Base-by-base conservation (phyloP, 805 yeast species). In the Kodamaea neixiangensis region DNA sequence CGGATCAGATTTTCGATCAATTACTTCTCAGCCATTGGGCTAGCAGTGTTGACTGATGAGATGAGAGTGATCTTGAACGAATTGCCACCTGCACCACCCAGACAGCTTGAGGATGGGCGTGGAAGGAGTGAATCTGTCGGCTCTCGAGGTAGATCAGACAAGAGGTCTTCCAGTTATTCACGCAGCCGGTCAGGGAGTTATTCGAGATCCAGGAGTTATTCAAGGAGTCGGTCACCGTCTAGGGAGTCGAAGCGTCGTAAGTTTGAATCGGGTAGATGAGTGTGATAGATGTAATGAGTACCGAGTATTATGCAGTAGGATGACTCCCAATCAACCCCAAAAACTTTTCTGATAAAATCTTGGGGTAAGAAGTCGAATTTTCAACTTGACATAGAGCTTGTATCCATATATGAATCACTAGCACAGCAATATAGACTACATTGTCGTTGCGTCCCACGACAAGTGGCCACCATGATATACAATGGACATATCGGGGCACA, bases 11-110 rank as follows among this genome's bases (percentile, higher is more conserved):
- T 92, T 64, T 79, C 96, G 1, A 90, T 91, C 63, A 93, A 93
- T 63, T 93, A 78, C 64, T 93, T 93, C 67, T 93, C 97, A 0
- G 97, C 97, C 1, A 90, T 93, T 54, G 96, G 96, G 0, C 65
- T 93, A 45, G 97, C 97, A 42, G 77, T 79, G 2, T 64, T 93
- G 51, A 92, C 98, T 0, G 96, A 89, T 35, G 79, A 72, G 1
- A 87, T 92, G 96, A 80, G 98, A 68, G 77, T 72, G 3, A 73
- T 69, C 13, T 65, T 85, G 51, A 62, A 67, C 48, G 57, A 58
- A 14, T 57, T 75, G 31, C 66, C 75, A 2, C 29, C 46, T 4
- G 66, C 52, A 34, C 60, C 55, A 44, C 49, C 55, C 10, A 50
- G 21, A 53, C 43, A 33, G 55, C 43, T 29, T 57, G 52, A 44